phyloP scores from a whole-genome alignment of 1,139 yeast species.

The Saccharomycopsis hybrid region DNA sequence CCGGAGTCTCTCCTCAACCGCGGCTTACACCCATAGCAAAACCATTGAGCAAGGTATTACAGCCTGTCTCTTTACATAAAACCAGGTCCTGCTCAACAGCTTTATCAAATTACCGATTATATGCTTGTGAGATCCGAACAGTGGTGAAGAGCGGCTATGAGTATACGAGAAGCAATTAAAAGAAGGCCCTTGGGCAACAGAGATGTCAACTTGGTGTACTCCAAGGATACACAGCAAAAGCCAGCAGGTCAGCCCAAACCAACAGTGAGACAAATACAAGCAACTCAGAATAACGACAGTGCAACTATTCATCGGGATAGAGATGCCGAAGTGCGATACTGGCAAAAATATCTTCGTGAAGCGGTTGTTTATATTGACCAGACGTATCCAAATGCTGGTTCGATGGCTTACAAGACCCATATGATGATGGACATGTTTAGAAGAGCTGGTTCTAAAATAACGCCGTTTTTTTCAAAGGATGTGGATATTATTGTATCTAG shows the following conservation, averaged over 20 bases:
- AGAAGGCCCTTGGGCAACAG: neutral
- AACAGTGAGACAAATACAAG: neutral
- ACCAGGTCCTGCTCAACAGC: neutral
- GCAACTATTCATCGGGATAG: too few relatives aligned
- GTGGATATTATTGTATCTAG: slow-evolving; percentile 51
- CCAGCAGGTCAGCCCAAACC: neutral
- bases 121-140: neutral
- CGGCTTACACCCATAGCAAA: too few relatives aligned
- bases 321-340: too few relatives aligned
- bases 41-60: too few relatives aligned
- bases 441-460: slow-evolving; percentile 39
- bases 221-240: neutral
- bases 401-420: neutral
- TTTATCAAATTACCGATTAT: neutral
- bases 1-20: too few relatives aligned
- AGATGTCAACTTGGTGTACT: neutral
- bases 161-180: neutral
- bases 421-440: neutral
- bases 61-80: too few relatives aligned
- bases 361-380: slow-evolving; percentile 5
- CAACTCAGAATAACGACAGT: neutral
- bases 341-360: neutral
- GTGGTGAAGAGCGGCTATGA: neutral
- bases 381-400: slow-evolving; percentile 9
- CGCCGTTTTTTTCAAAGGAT: slow-evolving; percentile 46